Percentiles rank a stretch among this genome's conserved stretches.
phyloP scores from a whole-genome alignment of 768 basidiomycete genomes.

The Multifurca ochricompacta region DNA sequence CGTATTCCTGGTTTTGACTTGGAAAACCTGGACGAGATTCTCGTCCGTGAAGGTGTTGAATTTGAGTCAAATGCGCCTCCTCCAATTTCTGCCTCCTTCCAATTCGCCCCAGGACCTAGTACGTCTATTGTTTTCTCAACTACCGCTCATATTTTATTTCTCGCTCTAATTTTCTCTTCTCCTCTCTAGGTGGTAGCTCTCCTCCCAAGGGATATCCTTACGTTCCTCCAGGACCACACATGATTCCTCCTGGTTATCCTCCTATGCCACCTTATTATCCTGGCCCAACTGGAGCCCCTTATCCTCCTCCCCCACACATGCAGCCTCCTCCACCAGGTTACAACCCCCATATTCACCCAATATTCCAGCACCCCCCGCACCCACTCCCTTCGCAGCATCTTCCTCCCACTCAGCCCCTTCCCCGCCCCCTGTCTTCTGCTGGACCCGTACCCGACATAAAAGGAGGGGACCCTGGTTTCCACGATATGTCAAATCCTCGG shows the following conservation, averaged over 20 bases:
- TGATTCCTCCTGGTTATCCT: slow-evolving; percentile 40
- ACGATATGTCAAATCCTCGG: slow-evolving; percentile 69
- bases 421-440: slow-evolving; percentile 25
- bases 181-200: slow-evolving; percentile 23
- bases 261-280: slow-evolving; percentile 39
- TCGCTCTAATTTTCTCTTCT: slow-evolving; percentile 13
- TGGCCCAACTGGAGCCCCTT: slow-evolving; percentile 31
- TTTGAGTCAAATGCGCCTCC: slow-evolving; percentile 22
- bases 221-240: slow-evolving; percentile 32
- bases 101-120: slow-evolving; percentile 24
- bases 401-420: slow-evolving; percentile 31
- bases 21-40: slow-evolving; percentile 55
- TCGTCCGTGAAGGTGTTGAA: slow-evolving; percentile 62
- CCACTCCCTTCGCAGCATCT: slow-evolving; percentile 32
- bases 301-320: slow-evolving; percentile 37
- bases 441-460: slow-evolving; percentile 37
- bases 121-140: slow-evolving; percentile 20
- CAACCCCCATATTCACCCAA: slow-evolving; percentile 52
- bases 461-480: slow-evolving; percentile 71
- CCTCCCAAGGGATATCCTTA: slow-evolving; percentile 29
- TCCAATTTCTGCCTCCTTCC: slow-evolving; percentile 25
- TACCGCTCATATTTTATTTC: slow-evolving; percentile 13
- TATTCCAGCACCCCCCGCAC: slow-evolving; percentile 45
- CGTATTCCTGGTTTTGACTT: slow-evolving; percentile 62
- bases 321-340: slow-evolving; percentile 37